phyloP scores from a whole-genome alignment of 2,329 filamentous ascomycete species.

The Fusarium liriodendri region DNA sequence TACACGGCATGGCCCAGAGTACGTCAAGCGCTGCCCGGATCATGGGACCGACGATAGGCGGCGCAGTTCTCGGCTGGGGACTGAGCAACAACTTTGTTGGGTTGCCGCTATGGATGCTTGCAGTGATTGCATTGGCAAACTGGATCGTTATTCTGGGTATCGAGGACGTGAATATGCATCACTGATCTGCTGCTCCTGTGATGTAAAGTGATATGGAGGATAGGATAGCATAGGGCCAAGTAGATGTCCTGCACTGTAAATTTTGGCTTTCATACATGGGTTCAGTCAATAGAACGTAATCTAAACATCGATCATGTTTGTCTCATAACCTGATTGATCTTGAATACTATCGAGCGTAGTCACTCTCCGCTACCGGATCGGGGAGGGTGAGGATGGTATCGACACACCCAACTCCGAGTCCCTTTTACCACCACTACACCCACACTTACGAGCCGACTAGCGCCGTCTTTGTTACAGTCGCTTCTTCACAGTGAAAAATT shows the following conservation, averaged over 20 bases:
- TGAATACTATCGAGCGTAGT: not conserved
- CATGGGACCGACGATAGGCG: constrained; percentile 38
- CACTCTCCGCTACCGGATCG: not conserved
- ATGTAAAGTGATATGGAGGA: not conserved
- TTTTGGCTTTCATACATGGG: not conserved
- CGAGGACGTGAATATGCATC: not conserved
- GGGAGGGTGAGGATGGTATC: not conserved
- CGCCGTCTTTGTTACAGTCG: not conserved
- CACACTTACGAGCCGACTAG: not conserved
- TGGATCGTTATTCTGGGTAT: not conserved
- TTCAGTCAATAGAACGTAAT: not conserved
- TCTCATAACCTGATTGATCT: not conserved
- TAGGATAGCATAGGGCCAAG: not conserved
- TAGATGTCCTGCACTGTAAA: not conserved
- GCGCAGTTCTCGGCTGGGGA: constrained; percentile 39
- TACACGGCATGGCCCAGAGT: constrained; percentile 42
- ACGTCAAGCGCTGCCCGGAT: constrained; percentile 39
- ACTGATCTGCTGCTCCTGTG: not conserved
- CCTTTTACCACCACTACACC: not conserved
- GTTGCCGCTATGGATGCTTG: not conserved
- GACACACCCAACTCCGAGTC: not conserved
- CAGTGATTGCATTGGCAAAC: not conserved
- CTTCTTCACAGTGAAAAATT: not conserved
- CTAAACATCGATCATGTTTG: not conserved
- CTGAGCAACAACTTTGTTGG: constrained; percentile 1